Evolutionary conservation across 805 yeast genomes (phyloP), one percentile per base, ranked within the genome.

Genomic region (Starmera quercuum): DNA sequence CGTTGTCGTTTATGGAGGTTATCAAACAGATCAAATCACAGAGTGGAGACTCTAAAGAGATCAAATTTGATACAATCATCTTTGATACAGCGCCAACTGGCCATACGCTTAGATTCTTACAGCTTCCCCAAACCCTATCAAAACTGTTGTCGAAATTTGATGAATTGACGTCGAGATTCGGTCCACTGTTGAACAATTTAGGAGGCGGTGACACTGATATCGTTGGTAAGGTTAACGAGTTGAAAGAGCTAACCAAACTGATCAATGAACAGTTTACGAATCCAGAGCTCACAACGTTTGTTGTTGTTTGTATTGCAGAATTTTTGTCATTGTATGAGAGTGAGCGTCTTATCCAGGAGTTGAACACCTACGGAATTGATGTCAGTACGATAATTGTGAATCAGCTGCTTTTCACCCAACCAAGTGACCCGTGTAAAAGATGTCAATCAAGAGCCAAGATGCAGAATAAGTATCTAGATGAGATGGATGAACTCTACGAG

Each of bases 81-180:
- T 92, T 92, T 53, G 99, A 92, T 59, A 92, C 99, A n/a, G 98
- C 99, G 0, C 99, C 99, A 48, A 92, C 99, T 0, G 99, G 99
- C 24, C 99, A 92, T 61, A 92, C 98, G 3, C 68, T 92, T 49
- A 76, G 99, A 52, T 92, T 92, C 59, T 69, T 92, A 57, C 96
- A 88, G 61, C 75, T 92, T 51, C 99, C 99, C 25, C 75, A 94
- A 20, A 88, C 96, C 4, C 66, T 92, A 41, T 94, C 87, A 49
- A 86, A 85, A 56, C 71, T 95, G 24, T 69, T 92, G 46, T 79
- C 82, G 32, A 92, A 90, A 54, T 79, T 92, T 57, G 79, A 87
- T 49, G 95, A 86, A 48, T 71, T 92, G 36, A 78, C 90, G 27
- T 82, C 88, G 11, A 76, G 75, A 51, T 73, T 92, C 48, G 99